phyloP scores from a whole-genome alignment of 768 basidiomycete species.

The Amanita pallidorosea region DNA sequence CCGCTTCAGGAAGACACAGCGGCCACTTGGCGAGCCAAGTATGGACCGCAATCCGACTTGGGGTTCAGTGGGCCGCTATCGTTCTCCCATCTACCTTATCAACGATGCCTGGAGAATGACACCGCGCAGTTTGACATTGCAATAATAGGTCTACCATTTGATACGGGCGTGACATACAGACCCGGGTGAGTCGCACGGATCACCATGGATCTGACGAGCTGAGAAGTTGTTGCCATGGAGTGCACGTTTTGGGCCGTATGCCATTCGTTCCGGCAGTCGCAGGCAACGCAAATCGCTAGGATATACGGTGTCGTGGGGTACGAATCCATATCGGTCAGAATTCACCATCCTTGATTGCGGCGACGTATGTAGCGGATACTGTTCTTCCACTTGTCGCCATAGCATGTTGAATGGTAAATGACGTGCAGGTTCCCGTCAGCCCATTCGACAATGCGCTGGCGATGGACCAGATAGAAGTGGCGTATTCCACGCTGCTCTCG shows the following conservation, averaged over 20 bases:
- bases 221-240: conserved; percentile 22
- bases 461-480: conserved; percentile 79
- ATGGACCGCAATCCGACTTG: conserved; percentile 29
- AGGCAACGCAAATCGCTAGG: conserved; percentile 46
- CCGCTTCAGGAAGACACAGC: too few relatives aligned
- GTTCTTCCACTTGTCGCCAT: not conserved
- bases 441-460: conserved; percentile 81
- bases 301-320: conserved; percentile 65
- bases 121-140: conserved; percentile 9
- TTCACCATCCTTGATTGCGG: conserved; percentile 71
- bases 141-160: conserved; percentile 51
- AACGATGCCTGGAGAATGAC: conserved; percentile 56
- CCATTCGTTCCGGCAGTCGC: conserved; percentile 71
- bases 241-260: conserved; percentile 82
- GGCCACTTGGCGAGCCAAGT: conserved; percentile 55
- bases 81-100: conserved; percentile 79
- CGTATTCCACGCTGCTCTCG: conserved; percentile 22
- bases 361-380: conserved; percentile 40
- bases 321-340: conserved; percentile 50
- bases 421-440: conserved; percentile 55
- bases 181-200: conserved; percentile 24
- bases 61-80: too few relatives aligned
- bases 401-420: not conserved
- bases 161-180: conserved; percentile 57
- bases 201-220: too few relatives aligned